phyloP scores from a whole-genome alignment of 352 stramenopile genomes.

The Phytophthora aleatoria region DNA sequence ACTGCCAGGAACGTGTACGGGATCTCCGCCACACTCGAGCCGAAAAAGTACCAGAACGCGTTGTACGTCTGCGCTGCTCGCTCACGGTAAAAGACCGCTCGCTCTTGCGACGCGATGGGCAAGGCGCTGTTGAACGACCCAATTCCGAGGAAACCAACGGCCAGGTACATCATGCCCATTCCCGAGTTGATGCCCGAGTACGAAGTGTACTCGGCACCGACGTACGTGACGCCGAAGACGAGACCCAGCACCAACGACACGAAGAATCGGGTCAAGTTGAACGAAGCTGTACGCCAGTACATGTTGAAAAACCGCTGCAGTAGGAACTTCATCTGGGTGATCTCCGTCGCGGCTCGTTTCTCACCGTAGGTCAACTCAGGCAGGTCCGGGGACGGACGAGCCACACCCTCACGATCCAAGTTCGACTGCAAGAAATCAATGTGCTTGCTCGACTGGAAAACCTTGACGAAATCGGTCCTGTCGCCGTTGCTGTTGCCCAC shows the following conservation, averaged over 20 bases:
- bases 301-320: constrained; percentile 56
- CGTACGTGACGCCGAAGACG: constrained; percentile 30
- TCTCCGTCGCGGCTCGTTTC: constrained; percentile 33
- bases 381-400: constrained; percentile 15
- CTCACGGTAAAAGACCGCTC: constrained; percentile 76
- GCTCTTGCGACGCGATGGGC: constrained; percentile 67
- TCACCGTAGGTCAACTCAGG: constrained; percentile 38
- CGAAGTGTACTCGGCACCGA: constrained; percentile 23
- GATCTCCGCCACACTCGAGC: constrained; percentile 1
- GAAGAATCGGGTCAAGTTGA: constrained; percentile 72
- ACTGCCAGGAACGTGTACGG: neutral
- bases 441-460: constrained; percentile 39
- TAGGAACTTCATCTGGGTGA: constrained; percentile 42
- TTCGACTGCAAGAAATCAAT: constrained; percentile 33
- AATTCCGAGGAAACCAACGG: constrained; percentile 69
- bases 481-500: constrained; percentile 34
- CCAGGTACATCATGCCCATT: constrained; percentile 66
- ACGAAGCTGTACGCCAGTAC: constrained; percentile 75
- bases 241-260: constrained; percentile 49
- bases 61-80: neutral
- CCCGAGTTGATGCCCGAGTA: constrained; percentile 36
- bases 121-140: constrained; percentile 69
- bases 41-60: neutral
- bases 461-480: constrained; percentile 40
- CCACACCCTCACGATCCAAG: constrained; percentile 40